Evolutionary conservation across 805 yeast species (phyloP).

Genomic region (Metschnikowia baotianmanensis): DNA sequence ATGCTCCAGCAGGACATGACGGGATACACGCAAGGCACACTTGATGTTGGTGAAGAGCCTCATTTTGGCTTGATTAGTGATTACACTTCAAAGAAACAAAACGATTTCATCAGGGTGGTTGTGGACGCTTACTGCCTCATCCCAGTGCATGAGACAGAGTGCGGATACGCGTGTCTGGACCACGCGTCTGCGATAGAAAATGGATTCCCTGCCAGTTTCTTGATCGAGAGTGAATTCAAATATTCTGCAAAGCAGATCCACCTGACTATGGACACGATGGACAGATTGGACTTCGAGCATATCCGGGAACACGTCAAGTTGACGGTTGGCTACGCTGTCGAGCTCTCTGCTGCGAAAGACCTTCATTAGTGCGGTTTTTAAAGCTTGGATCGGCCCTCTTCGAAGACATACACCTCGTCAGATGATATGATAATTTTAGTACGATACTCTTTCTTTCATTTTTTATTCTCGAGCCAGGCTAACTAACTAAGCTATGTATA

Average conservation of each 20-base stretch:
- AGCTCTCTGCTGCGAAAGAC: slow-evolving; percentile 40
- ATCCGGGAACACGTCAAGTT: slow-evolving; percentile 78
- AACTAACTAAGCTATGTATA: no score
- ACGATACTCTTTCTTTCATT: no score
- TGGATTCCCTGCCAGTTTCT: slow-evolving; percentile 84
- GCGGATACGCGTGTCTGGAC: slow-evolving; percentile 94
- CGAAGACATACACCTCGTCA: no score
- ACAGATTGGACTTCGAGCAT: slow-evolving; percentile 73
- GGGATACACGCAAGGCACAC: slow-evolving; percentile 60
- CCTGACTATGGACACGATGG: slow-evolving; percentile 75
- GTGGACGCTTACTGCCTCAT: slow-evolving; percentile 63
- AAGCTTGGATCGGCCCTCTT: no score
- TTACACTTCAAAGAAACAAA: slow-evolving; percentile 54
- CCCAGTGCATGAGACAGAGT: slow-evolving; percentile 68
- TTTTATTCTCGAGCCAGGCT: no score
- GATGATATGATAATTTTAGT: no score
- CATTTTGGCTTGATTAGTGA: slow-evolving; percentile 82
- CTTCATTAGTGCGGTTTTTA: slow-evolving; percentile 11
- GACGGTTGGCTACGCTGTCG: slow-evolving; percentile 69
- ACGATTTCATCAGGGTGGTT: slow-evolving; percentile 58
- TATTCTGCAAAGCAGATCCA: slow-evolving; percentile 71
- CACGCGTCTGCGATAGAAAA: slow-evolving; percentile 80
- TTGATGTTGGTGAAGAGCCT: slow-evolving; percentile 51
- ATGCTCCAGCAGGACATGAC: slow-evolving; percentile 97
- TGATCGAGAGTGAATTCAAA: slow-evolving; percentile 71